phyloP scores from a whole-genome alignment of 306 rosid genomes.

The Pterocarpus santalinus region DNA sequence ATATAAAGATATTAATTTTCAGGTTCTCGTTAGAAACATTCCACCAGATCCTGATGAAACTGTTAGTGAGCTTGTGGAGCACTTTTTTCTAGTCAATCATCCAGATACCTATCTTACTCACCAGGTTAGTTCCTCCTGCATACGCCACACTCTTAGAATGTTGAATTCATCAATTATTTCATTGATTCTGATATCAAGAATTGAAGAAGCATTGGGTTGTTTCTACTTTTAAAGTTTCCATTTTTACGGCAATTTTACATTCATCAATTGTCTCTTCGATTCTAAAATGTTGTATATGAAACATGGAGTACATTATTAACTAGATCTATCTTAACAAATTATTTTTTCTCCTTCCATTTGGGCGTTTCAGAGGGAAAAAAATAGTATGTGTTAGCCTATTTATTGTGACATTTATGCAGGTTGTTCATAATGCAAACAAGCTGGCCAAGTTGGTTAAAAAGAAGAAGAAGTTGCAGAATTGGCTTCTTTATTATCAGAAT shows the following conservation, averaged over 20 bases:
- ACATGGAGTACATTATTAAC: conserved; percentile 15
- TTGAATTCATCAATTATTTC: conserved; percentile 27
- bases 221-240: conserved; percentile 25
- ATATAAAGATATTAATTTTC: conserved; percentile 42
- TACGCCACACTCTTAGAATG: neutral
- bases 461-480: conserved; percentile 86
- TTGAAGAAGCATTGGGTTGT: conserved; percentile 18
- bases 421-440: conserved; percentile 80
- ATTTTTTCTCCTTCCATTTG: conserved; percentile 34
- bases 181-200: conserved; percentile 30
- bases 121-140: conserved; percentile 70
- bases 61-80: conserved; percentile 92
- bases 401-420: conserved; percentile 61
- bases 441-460: conserved; percentile 79
- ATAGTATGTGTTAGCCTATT: conserved; percentile 18
- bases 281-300: conserved; percentile 35
- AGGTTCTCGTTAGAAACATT: conserved; percentile 90
- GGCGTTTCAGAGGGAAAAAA: conserved; percentile 19
- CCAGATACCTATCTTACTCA: conserved; percentile 94
- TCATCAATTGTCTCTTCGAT: conserved; percentile 30
- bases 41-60: conserved; percentile 95
- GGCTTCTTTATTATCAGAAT: conserved; percentile 87
- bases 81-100: conserved; percentile 97
- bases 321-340: conserved; percentile 13
- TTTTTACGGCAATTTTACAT: conserved; percentile 19